Evolutionary conservation across 1,284 basidiomycete species (phyloP).

Genomic region (Cutaneotrichosporon sp.): DNA sequence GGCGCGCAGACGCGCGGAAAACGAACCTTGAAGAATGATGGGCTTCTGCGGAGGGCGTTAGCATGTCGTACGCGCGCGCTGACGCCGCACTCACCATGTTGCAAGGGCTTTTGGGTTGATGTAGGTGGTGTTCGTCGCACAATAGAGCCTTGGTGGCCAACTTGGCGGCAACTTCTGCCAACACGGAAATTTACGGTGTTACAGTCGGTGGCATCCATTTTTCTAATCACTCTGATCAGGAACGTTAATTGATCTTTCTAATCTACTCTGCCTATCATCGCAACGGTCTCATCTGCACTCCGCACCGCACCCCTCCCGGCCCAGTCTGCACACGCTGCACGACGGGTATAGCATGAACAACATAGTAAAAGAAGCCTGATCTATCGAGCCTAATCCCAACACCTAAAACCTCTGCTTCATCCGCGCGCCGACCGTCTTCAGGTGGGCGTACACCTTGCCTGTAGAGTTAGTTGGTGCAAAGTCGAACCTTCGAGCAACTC

Average conservation of each 20-base stretch:
- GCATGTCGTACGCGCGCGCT: constrained; percentile 4
- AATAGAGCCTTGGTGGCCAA: constrained; percentile 18
- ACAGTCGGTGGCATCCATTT: constrained; percentile 6
- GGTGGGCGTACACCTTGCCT: constrained; percentile 84
- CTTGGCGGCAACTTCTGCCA: constrained; percentile 9
- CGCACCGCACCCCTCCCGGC: not conserved
- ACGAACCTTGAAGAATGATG: constrained; percentile 52
- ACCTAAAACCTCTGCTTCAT: constrained; percentile 75
- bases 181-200: constrained; percentile 17
- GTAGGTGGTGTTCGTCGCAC: constrained; percentile 10
- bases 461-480: constrained; percentile 12
- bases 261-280: not conserved
- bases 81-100: constrained; percentile 23
- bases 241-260: not conserved
- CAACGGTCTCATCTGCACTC: not conserved
- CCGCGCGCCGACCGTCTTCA: constrained; percentile 85
- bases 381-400: constrained; percentile 3
- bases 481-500: constrained; percentile 15
- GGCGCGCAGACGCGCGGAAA: not conserved
- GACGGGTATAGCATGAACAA: constrained; percentile 29
- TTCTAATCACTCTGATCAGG: not conserved
- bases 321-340: not conserved
- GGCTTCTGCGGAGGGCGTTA: constrained; percentile 46
- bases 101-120: constrained; percentile 11
- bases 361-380: constrained; percentile 13